Evolutionary conservation across 139 green algal species (phyloP).

Genomic region (Volvox reticuliferus): DNA sequence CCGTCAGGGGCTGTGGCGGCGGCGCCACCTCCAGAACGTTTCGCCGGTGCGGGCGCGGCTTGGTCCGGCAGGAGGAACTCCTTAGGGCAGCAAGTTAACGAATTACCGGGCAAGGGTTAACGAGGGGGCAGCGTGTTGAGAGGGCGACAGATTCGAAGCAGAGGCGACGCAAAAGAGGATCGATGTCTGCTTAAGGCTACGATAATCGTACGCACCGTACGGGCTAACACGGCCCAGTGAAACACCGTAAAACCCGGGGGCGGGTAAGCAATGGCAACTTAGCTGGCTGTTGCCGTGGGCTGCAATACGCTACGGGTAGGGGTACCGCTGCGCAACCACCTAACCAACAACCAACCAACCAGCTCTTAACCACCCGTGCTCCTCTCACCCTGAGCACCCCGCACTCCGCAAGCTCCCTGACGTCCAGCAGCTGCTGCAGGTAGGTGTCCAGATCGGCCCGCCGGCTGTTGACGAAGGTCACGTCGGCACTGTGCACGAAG

Average conservation of each 20-base stretch:
- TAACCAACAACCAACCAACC: not conserved
- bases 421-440: slow-evolving; percentile 59
- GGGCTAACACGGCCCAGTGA: no score
- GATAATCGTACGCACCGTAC: no score
- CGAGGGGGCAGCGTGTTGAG: not conserved
- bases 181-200: no score
- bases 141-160: not conserved
- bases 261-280: no score
- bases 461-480: slow-evolving; percentile 74
- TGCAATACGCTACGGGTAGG: not conserved
- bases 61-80: not conserved
- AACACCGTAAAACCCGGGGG: no score
- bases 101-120: not conserved
- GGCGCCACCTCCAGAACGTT: no score
- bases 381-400: not conserved
- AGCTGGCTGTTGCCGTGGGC: no score
- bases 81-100: not conserved
- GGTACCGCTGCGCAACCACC: not conserved
- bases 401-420: not conserved
- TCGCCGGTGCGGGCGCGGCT: not conserved
- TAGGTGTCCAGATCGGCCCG: slow-evolving; percentile 70
- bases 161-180: no score
- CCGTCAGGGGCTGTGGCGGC: not conserved
- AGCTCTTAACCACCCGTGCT: not conserved
- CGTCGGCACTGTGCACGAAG: slow-evolving; percentile 61